Evolutionary conservation across 2,329 filamentous ascomycete species (phyloP), one percentile per base, ranked within the genome.

Genomic region (Exserohilum rostratum): DNA sequence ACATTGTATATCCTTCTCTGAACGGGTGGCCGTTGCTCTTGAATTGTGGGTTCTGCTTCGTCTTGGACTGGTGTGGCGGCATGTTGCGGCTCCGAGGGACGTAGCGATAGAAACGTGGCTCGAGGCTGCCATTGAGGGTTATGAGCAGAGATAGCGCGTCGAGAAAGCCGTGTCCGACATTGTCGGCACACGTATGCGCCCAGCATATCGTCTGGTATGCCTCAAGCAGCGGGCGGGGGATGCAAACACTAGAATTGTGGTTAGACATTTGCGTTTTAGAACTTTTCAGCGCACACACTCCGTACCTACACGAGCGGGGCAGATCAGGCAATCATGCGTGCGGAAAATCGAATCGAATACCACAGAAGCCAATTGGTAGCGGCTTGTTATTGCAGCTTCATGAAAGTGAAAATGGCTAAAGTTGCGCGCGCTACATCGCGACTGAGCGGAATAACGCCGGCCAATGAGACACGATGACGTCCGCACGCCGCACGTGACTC

Each of bases 101-200:
- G 60, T 29, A 75, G 55, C 40, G 71, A 74, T 37, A 71, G 53
- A 50, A 75, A 71, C 10, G 70, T 69, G 48, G 71, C 68, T 57
- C 61, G 58, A 29, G 67, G 50, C 42, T 70, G 70, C 67, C 68
- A 71, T 69, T 70, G 71, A 17, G 57, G 57, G 22, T 43, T 53
- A 33, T 48, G 60, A 5, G 49, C 34, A 22, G 42, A 42, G 6
- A 39, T 33, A 34, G 47, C 40, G 54, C 57, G 66, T 46, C 57
- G 61, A 4, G 46, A 34, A 10, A 74, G 59, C 9, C 63, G 65
- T 27, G 50, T 45, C 43, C 69, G 67, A 53, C 73, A 76, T 54
- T 69, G 69, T 9, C 64, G 66, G 51, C 73, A 75, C 20, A 75
- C 55, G 54, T 74, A 71, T 5, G 70, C 65, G 62, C 64, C 59